Evolutionary conservation across 805 yeast species (phyloP).

Genomic region (Lachancea fermentati): DNA sequence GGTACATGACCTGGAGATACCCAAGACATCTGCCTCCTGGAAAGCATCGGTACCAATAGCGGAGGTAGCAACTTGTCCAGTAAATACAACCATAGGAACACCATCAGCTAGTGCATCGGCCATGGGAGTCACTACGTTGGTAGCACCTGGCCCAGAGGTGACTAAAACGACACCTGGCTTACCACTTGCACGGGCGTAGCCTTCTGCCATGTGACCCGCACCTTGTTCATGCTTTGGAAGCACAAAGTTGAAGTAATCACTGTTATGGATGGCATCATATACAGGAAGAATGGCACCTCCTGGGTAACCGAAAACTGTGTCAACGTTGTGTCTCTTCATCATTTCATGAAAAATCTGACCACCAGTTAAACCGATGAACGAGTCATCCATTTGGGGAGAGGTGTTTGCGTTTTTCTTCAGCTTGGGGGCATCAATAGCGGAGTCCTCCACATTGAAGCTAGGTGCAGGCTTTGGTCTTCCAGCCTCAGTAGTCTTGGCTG

Average conservation of each 20-base stretch:
- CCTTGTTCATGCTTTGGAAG: conserved; percentile 98
- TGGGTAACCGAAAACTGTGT: conserved; percentile 94
- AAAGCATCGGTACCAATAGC: conserved; percentile 98
- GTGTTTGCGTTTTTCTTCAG: conserved; percentile 9
- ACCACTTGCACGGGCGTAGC: conserved; percentile 92
- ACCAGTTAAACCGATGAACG: conserved; percentile 94
- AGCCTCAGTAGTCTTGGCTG: conserved; percentile 7
- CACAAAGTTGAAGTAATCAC: conserved; percentile 81
- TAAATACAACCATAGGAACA: conserved; percentile 91
- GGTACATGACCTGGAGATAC: conserved; percentile 94
- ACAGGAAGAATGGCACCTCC: conserved; percentile 99
- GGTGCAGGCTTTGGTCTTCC: conserved; percentile 35
- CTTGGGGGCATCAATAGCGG: conserved; percentile 11
- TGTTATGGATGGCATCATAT: conserved; percentile 92
- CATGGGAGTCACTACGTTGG: conserved; percentile 97
- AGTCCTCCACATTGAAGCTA: conserved; percentile 28
- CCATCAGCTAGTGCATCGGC: conserved; percentile 98
- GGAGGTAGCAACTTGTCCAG: conserved; percentile 94
- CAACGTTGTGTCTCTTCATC: conserved; percentile 95
- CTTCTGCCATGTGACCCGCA: conserved; percentile 99
- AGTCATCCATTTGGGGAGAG: conserved; percentile 54
- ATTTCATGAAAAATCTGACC: conserved; percentile 98
- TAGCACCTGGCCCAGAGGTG: conserved; percentile 99
- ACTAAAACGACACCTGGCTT: conserved; percentile 97
- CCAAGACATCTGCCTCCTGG: conserved; percentile 98